Evolutionary conservation across 352 stramenopile species (phyloP).

Genomic region (Phytophthora palmivora): DNA sequence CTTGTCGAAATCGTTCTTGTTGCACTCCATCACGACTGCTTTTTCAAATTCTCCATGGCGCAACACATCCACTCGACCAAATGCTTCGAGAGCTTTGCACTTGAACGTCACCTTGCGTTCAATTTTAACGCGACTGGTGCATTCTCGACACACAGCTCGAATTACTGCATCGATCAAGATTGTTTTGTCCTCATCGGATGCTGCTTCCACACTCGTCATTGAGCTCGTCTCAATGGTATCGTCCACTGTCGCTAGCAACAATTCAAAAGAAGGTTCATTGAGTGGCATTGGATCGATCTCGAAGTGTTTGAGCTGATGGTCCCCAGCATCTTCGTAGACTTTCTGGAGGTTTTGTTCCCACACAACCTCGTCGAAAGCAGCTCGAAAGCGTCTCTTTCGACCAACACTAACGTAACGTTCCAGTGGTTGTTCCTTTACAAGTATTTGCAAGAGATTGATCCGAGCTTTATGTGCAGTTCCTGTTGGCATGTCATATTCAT

Average conservation of each 20-base stretch:
- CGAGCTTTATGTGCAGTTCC: slow-evolving; percentile 17
- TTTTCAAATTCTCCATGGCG: slow-evolving; percentile 10
- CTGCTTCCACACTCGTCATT: slow-evolving; percentile 10
- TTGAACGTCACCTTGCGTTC: slow-evolving; percentile 20
- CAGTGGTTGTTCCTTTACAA: slow-evolving; percentile 17
- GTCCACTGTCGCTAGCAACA: slow-evolving; percentile 11
- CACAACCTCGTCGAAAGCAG: slow-evolving; percentile 18
- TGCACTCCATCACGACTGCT: slow-evolving; percentile 19
- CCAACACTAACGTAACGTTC: slow-evolving; percentile 1
- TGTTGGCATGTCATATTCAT: slow-evolving; percentile 25
- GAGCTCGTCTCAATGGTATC: slow-evolving; percentile 22
- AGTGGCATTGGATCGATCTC: slow-evolving; percentile 24
- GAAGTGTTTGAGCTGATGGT: slow-evolving; percentile 11
- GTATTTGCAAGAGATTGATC: slow-evolving; percentile 13
- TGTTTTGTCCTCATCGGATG: slow-evolving; percentile 13
- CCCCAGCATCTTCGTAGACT: slow-evolving; percentile 9
- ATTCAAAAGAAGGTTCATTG: slow-evolving; percentile 13
- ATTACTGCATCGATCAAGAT: slow-evolving; percentile 21
- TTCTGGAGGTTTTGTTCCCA: slow-evolving; percentile 20
- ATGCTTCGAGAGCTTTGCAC: slow-evolving; percentile 9
- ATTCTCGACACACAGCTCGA: slow-evolving; percentile 18
- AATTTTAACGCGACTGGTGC: slow-evolving; percentile 18
- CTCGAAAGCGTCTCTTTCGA: slow-evolving; percentile 23
- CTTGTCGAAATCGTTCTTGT: slow-evolving; percentile 16
- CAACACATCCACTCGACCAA: slow-evolving; percentile 13